phyloP scores from a whole-genome alignment of 2,329 filamentous ascomycete species.

The Penicillium sclerotiorum region DNA sequence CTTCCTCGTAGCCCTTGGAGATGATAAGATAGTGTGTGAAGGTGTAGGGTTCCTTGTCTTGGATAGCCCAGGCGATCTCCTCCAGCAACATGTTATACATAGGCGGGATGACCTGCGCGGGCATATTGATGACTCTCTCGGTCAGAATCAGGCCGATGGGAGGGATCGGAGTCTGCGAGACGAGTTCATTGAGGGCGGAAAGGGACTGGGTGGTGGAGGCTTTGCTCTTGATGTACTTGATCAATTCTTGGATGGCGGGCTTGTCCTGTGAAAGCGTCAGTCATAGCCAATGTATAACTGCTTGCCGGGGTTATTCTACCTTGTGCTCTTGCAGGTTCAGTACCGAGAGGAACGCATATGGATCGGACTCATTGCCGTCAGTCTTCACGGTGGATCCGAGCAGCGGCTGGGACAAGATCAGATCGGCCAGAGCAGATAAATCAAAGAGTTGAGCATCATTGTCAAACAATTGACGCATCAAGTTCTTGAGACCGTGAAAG shows the following conservation, averaged over 20 bases:
- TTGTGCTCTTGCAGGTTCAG: slow-evolving; percentile 79
- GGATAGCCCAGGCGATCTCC: slow-evolving; percentile 83
- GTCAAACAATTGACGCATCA: slow-evolving; percentile 90
- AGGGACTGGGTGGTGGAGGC: slow-evolving; percentile 58
- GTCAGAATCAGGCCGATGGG: slow-evolving; percentile 86
- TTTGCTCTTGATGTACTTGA: slow-evolving; percentile 68
- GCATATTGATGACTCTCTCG: slow-evolving; percentile 94
- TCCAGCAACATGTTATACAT: slow-evolving; percentile 94
- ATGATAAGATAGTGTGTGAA: slow-evolving; percentile 93
- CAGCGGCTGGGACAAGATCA: slow-evolving; percentile 82
- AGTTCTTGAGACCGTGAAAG: slow-evolving; percentile 90
- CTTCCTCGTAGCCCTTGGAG: slow-evolving; percentile 89
- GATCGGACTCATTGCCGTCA: slow-evolving; percentile 90
- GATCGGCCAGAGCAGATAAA: slow-evolving; percentile 79
- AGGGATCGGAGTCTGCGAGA: slow-evolving; percentile 54
- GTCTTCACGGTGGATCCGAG: slow-evolving; percentile 96
- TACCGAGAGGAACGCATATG: slow-evolving; percentile 88
- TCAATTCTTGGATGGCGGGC: slow-evolving; percentile 69
- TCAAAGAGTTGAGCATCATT: slow-evolving; percentile 83
- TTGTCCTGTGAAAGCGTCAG: slow-evolving; percentile 55
- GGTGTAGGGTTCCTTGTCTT: slow-evolving; percentile 87
- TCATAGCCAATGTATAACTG: too few relatives aligned
- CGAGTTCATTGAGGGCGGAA: slow-evolving; percentile 59
- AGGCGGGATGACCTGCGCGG: slow-evolving; percentile 86
- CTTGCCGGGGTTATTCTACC: slow-evolving; percentile 33